Conservation (phyloP, 768 basidiomycete genomes). For the Terana coerulea region DNA sequence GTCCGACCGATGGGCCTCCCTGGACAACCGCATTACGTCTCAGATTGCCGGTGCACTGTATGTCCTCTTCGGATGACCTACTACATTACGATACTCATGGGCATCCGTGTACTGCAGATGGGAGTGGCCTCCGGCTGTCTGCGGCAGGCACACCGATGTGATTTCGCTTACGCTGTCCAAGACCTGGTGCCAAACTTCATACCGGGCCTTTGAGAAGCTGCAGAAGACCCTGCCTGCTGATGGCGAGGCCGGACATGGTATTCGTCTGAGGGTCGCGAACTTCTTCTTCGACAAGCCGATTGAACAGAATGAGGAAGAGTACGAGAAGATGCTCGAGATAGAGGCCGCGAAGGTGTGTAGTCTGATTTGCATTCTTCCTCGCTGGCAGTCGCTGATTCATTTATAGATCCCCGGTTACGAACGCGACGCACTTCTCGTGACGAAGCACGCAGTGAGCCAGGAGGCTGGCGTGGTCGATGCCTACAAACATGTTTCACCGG, state of each 20-base stretch:
- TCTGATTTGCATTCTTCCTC: too few relatives aligned
- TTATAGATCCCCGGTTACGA: slow-evolving; percentile 25
- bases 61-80: slow-evolving; percentile 5
- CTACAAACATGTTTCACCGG: slow-evolving; percentile 31
- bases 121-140: slow-evolving; percentile 39
- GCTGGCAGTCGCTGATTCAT: not conserved
- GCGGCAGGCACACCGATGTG: slow-evolving; percentile 34
- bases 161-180: slow-evolving; percentile 32
- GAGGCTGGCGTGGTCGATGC: slow-evolving; percentile 31
- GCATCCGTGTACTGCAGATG: slow-evolving; percentile 22
- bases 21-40: slow-evolving; percentile 17
- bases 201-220: slow-evolving; percentile 28
- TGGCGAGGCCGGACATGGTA: slow-evolving; percentile 22
- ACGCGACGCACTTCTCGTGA: slow-evolving; percentile 18
- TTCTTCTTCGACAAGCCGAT: slow-evolving; percentile 31
- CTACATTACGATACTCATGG: not conserved
- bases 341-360: slow-evolving; percentile 8
- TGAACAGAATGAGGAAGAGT: slow-evolving; percentile 26
- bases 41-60: slow-evolving; percentile 25
- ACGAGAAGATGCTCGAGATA: slow-evolving; percentile 28
- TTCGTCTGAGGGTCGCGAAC: slow-evolving; percentile 32
- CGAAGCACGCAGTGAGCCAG: slow-evolving; percentile 26
- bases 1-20: slow-evolving; percentile 20
- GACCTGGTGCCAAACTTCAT: slow-evolving; percentile 34
- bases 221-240: slow-evolving; percentile 18